Evolutionary conservation across 78 protist species (phyloP), one percentile per base, ranked within the genome.

Genomic region (Emiliania huxleyi): DNA sequence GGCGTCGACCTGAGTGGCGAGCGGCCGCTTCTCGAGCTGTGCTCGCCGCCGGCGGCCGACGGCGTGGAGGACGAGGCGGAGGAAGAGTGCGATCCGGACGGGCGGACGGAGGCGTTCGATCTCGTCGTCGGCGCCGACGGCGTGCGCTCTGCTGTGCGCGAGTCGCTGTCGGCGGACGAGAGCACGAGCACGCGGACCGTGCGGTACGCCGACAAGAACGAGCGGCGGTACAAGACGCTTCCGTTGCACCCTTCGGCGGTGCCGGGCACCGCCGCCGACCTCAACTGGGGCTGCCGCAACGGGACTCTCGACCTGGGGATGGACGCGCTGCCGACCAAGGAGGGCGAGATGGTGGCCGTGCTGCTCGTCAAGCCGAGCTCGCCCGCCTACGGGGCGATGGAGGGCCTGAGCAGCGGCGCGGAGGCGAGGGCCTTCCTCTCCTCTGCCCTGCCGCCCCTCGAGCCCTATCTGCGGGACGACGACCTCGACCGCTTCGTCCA

Each of bases 81-180:
- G 18, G 43, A 8, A 19, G 35, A 35, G 35, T 6, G 19, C 25
- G 71, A 2, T 12, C 35, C 71, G 71, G 33, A 11, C 6, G 71
- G 5, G 33, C 33, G 35, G 71, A 2, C 42, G 37, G 42, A 35
- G 81, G 81, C 37, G 42, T 71, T 18, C n/a, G 81, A 71, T 40
- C 42, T 71, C 23, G 81, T 71, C 44, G 81, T 71, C 21, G 81
- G 81, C 42, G 81, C 81, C 42, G 81, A 71, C 42, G 81, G 81
- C 81, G 81, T 71, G 43, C 37, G 42, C 81, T 71, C 81, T 4
- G 81, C 81, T 40, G 81, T 71, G 45, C 81, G 81, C 81, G 81
- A 71, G 81, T 35, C 81, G 21, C 81, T 71, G 33, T 2, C 19
- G n/a, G 42, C 81, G 43, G 18, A 15, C 42, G 42, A 2, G 81